Base-by-base conservation (phyloP, 1,284 basidiomycete genomes). In the Amylostereum areolatum region DNA sequence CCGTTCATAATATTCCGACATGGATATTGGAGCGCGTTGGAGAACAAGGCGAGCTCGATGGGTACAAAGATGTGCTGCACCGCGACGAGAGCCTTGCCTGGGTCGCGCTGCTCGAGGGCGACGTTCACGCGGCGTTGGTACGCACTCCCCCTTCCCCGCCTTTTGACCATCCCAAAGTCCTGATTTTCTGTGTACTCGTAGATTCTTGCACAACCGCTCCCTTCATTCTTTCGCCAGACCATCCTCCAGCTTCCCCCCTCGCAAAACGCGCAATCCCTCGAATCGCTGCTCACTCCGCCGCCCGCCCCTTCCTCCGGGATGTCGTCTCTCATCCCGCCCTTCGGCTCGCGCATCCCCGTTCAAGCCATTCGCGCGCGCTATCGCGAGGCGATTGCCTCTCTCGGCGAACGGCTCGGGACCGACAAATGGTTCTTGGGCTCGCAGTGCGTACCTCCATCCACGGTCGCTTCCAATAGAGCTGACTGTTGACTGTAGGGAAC, bases 391-490 rank as follows among this genome's bases (percentile, higher is more conserved):
- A 80, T 90, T 18, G 61, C 74, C 7, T 77, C 87, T 1, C 73
- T 91, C 11, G 84, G 85, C 0, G 83, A 85, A 55, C 75, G 87
- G 27, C 73, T 91, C 2, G 83, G 80, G 27, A 78, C 76, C 2
- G 83, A 89, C 59, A 78, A 74, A 52, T 91, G 88, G 88, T 85
- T 91, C 66, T 73, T 91, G 3, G 82, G 75, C 34, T 90, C 87
- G 18, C 66, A 66, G 89, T 89, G 62, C 52, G 82, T 71, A 5
- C 3, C 43, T 37, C 18, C 47, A 10, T 50, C 30, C 49, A 18
- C 18, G 18, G 18, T n/a, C 34, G 4, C 6, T 30, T 18, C 36
- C 39, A 25, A 46, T 34, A 31, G 28, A 34, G 30, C 41, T 37
- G 32, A 50, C 42, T 47, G n/a, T 33, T 34, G 27, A n/a, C 18